Percentiles rank a stretch among this genome's conserved stretches.
Evolutionary conservation across 805 yeast genomes (phyloP).

Genomic region (Peterozyma xylosa): DNA sequence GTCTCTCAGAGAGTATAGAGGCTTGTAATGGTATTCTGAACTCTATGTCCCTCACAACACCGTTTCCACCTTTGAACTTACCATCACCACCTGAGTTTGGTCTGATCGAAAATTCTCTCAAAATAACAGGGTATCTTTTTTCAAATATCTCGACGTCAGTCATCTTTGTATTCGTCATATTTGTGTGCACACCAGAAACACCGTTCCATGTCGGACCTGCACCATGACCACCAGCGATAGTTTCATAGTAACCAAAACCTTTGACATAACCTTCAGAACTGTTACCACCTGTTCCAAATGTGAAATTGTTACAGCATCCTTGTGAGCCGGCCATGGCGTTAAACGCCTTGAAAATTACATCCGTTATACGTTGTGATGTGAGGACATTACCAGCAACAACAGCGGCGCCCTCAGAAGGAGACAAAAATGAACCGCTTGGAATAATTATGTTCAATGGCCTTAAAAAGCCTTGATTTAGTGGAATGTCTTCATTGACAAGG

Average conservation of each 20-base stretch:
- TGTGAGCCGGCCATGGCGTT: conserved; percentile 91
- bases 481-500: conserved; percentile 79
- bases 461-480: conserved; percentile 90
- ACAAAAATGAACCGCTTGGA: conserved; percentile 55
- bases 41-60: conserved; percentile 79
- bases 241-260: conserved; percentile 88
- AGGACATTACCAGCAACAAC: conserved; percentile 94
- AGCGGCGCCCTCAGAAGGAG: conserved; percentile 82
- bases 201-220: conserved; percentile 84
- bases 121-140: conserved; percentile 76
- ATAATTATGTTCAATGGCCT: conserved; percentile 64
- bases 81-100: conserved; percentile 78
- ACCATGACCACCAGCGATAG: conserved; percentile 94
- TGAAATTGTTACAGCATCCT: conserved; percentile 91
- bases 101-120: conserved; percentile 67
- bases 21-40: conserved; percentile 66
- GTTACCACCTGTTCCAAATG: conserved; percentile 78
- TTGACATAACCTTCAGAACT: conserved; percentile 39
- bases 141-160: conserved; percentile 90
- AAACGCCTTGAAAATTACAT: conserved; percentile 81
- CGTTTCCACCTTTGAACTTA: conserved; percentile 69
- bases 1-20: conserved; percentile 79
- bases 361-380: conserved; percentile 90
- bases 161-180: conserved; percentile 89
- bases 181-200: conserved; percentile 84